Percentiles rank a stretch among this genome's conserved stretches.
phyloP scores from a whole-genome alignment of 2,329 filamentous ascomycete species.

The Hansfordia pulvinata region DNA sequence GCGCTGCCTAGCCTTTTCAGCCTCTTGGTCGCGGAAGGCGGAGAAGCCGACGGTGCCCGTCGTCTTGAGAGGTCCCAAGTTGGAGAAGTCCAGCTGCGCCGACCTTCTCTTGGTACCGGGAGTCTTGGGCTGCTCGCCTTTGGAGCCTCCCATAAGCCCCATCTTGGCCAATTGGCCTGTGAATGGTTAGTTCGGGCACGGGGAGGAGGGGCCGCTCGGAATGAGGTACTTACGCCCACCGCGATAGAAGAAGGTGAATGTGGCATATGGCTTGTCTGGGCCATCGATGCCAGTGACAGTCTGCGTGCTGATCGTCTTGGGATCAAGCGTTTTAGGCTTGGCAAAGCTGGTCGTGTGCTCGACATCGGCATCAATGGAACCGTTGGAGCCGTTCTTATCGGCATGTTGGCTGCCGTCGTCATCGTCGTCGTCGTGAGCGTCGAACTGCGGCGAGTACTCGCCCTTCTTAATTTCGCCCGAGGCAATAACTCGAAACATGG shows the following conservation, averaged over 20 bases:
- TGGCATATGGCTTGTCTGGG: conserved; percentile 88
- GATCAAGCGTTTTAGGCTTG: conserved; percentile 89
- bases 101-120: conserved; percentile 64
- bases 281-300: conserved; percentile 98
- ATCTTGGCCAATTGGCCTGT: conserved; percentile 92
- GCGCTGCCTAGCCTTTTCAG: conserved; percentile 38
- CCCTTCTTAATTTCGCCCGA: conserved; percentile 96
- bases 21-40: conserved; percentile 63
- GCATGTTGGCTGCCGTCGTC: conserved; percentile 39
- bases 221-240: conserved; percentile 63
- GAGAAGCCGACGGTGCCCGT: conserved; percentile 85
- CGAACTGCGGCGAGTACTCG: conserved; percentile 95
- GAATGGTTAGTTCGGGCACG: conserved; percentile 8
- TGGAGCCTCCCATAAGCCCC: conserved; percentile 65
- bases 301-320: conserved; percentile 95
- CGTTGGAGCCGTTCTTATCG: conserved; percentile 38
- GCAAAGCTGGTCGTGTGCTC: conserved; percentile 98
- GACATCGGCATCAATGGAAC: conserved; percentile 62
- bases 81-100: conserved; percentile 72
- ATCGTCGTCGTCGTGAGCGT: conserved; percentile 90
- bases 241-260: conserved; percentile 95
- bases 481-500: conserved; percentile 86
- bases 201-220: background rate
- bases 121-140: conserved; percentile 47
- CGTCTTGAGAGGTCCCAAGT: conserved; percentile 69